Base-by-base conservation (phyloP, 495 filamentous ascomycete genomes). In the Recurvomyces mirabilis region DNA sequence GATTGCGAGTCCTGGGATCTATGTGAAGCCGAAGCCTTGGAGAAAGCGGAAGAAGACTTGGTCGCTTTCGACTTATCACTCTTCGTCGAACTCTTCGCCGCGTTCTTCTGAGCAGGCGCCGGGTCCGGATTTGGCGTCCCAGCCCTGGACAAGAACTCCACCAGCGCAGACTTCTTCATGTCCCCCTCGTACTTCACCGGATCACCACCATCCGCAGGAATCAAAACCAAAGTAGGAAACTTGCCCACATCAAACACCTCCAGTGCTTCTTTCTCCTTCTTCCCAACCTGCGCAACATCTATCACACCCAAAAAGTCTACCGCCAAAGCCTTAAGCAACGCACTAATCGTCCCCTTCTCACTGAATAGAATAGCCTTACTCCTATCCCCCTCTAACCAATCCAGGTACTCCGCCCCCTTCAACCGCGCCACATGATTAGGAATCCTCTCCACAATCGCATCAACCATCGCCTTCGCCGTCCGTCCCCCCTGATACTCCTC, bases 321-420 rank as follows among this genome's bases (percentile, higher is more conserved):
- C 1, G 93, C 89, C 19, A 96, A 58, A 23, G 85, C 78, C 62
- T 82, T 84, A 43, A 93, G 70, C 12, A 94, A 66, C 9, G 87
- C 71, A 59, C 83, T 84, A 0, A 82, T 88, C 12, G 81, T 81
- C 1, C 88, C 89, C 64, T 96, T 96, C 46, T 94, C 85, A 1
- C 83, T 94, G 65, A 99, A 96, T 11, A 96, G 68, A 31, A 99
- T 78, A 4, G 84, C 87, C 67, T 94, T 96, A 26, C 84, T 73
- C 4, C 73, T 72, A 29, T 83, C 77, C 32, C 78, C 72, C 17
- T 69, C 66, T 30, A 95, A 63, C 75, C 85, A 95, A 15, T 69
- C 69, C 45, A 87, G 78, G 35, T 94, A 58, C 26, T 81, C 82
- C 63, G 82, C 82, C 63, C 93, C 84, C 19, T 78, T 79, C 5